Conservation (phyloP, 148 eudicot genomes). For the Amaranthus cruentus region DNA sequence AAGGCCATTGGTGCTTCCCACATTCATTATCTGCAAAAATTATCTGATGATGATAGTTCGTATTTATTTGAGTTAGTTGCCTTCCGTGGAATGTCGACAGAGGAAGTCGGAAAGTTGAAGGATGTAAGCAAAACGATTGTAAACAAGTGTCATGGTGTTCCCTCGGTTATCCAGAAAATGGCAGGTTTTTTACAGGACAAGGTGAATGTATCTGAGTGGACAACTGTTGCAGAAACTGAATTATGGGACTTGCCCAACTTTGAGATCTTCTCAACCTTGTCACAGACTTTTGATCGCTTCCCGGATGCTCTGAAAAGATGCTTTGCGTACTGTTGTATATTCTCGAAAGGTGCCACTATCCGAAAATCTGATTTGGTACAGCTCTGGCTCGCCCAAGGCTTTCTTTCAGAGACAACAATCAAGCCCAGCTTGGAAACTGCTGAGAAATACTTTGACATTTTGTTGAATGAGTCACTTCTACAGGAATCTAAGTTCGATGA, state of each 20-base stretch:
- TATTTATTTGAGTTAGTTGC: neutral
- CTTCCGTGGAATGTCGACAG: neutral
- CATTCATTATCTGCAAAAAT: neutral
- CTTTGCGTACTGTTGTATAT: neutral
- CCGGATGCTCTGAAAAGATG: slow-evolving; percentile 2
- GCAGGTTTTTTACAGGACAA: neutral
- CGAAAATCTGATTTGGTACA: neutral
- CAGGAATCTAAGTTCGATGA: neutral
- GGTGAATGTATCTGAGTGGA: neutral
- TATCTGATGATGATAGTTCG: neutral
- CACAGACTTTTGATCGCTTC: neutral
- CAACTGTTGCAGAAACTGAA: neutral
- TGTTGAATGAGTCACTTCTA: neutral
- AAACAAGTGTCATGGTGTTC: neutral
- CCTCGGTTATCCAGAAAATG: neutral
- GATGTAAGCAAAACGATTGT: neutral
- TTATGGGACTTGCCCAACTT: neutral
- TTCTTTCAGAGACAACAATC: neutral
- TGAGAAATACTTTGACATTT: neutral
- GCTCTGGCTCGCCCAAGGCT: slow-evolving; percentile 12
- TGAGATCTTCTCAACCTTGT: neutral
- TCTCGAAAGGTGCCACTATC: neutral
- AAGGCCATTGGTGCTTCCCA: neutral
- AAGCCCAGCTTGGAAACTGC: neutral
- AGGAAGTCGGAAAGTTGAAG: neutral